Evolutionary conservation across 768 basidiomycete species (phyloP), one percentile per base, ranked within the genome.

Genomic region (Hericium coralloides): DNA sequence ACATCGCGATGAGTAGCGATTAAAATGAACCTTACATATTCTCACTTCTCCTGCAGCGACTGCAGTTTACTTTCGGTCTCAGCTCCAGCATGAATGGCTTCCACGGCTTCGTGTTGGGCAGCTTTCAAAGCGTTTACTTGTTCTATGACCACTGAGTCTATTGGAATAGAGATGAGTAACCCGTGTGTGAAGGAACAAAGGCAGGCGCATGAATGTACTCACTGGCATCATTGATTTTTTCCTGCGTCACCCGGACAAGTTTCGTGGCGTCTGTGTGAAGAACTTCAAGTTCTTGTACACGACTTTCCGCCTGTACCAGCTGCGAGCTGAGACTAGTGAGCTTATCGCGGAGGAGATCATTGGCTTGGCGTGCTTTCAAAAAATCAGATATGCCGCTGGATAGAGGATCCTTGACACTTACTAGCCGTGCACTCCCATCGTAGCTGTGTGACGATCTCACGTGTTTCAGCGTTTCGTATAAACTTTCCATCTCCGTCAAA

Each of bases 311-410:
- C 41, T 63, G 60, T 4, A 48, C 49, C 38, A 58, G 55, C 50
- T 63, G 62, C 49, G 62, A 63, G 12, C 55, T 52, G 12, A 63
- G 23, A 47, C 61, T 60, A 12, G 62, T 63, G 53, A 63, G 45
- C 47, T 63, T 63, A 22, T 63, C 62, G 20, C 57, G 62, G 15
- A 63, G 57, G 1, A 63, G 53, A 38, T 63, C 62, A 22, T 63
- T 63, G 14, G 62, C 60, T 22, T 63, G 61, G 20, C 62, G 62
- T 17, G 55, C 62, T 63, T 17, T 18, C 12, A 9, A 14, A 39
- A 15, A 26, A 26, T 22, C 50, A 51, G 49, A 14, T 58, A 9
- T 17, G n/a, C 3, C n/a, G 25, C 26, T 22, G 10, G 26, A 23
- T 6, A 25, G 20, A 5, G 17, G 43, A 25, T 23, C 12, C 12